Evolutionary conservation across 2,329 filamentous ascomycete genomes (phyloP).

Genomic region (Fusarium sp.): DNA sequence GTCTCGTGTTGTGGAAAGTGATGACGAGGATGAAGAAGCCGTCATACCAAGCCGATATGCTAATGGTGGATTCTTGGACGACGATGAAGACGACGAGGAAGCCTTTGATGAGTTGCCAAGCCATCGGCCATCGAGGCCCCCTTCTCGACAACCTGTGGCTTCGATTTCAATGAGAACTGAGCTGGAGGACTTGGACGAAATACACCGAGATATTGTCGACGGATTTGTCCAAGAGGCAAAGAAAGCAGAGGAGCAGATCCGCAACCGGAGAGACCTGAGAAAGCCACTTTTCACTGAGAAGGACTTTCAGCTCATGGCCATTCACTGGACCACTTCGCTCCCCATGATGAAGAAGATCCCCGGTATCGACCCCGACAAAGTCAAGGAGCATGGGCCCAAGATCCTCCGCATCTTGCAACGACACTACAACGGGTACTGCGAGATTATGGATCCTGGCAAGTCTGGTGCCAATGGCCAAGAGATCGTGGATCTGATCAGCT

Average conservation of each 20-base stretch:
- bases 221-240: slow-evolving; percentile 75
- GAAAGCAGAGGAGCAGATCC: slow-evolving; percentile 69
- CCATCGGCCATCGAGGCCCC: slow-evolving; percentile 53
- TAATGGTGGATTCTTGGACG: slow-evolving; percentile 62
- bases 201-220: slow-evolving; percentile 73
- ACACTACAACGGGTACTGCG: slow-evolving; percentile 59
- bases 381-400: slow-evolving; percentile 69
- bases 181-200: slow-evolving; percentile 65
- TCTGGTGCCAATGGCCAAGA: slow-evolving; percentile 47
- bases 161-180: slow-evolving; percentile 70
- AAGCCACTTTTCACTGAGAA: slow-evolving; percentile 75
- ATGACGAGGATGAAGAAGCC: slow-evolving; percentile 52
- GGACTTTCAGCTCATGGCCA: slow-evolving; percentile 79
- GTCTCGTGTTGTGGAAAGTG: slow-evolving; percentile 41
- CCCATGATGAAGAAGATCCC: slow-evolving; percentile 73
- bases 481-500: slow-evolving; percentile 68
- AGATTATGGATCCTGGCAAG: slow-evolving; percentile 59
- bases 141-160: slow-evolving; percentile 56
- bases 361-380: slow-evolving; percentile 72
- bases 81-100: slow-evolving; percentile 53
- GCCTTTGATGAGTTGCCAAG: slow-evolving; percentile 60
- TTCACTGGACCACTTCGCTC: slow-evolving; percentile 72
- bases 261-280: slow-evolving; percentile 68
- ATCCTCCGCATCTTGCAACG: slow-evolving; percentile 70
- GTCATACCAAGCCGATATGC: slow-evolving; percentile 61